Evolutionary conservation across 1,284 basidiomycete species (phyloP), one percentile per base, ranked within the genome.

Genomic region (Apiotrichum veenhuisii): DNA sequence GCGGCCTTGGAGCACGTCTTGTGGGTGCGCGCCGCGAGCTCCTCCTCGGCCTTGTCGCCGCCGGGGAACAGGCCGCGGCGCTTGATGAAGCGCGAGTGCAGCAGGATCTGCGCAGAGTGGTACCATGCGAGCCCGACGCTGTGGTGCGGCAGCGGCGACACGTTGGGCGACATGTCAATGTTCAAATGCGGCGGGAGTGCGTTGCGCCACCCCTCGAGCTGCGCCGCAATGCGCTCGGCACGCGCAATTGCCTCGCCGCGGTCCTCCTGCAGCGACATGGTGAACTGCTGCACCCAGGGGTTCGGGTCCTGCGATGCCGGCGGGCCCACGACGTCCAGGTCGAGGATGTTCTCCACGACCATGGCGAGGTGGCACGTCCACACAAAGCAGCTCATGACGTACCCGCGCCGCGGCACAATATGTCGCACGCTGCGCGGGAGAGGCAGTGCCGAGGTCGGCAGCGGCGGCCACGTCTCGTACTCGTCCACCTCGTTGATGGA

Each of bases 401-500:
- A 64, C 2, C 68, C 67, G 41, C 65, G 53, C 4, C 67, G 57
- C 3, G 66, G 70, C 30, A 52, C 53, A 23, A 69, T 58, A 52
- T 67, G 65, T 11, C 64, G 58, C 5, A 66, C 67, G 18, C 57
- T 61, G 4, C 40, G 54, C 15, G 64, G 63, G 1, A 61, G 57
- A 0, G 62, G 57, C 3, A 64, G 53, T 8, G 65, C 58, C 5
- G 65, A 66, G 10, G 64, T 61, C 5, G 64, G 59, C 3, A 63
- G 62, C 2, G 72, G 70, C 3, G 75, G 73, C 77, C 76, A 78
- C 9, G 69, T 61, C 57, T 78, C 77, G 38, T 71, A 70, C 64
- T 79, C 77, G 59, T 79, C 77, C 9, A 71, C 66, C 51, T 78
- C 77, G 20, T 67, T 63, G 37, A 73, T 70, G 11, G 72, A 73